Evolutionary conservation across 441 rosid genomes (phyloP).

Genomic region (Erodium chrysanthum): DNA sequence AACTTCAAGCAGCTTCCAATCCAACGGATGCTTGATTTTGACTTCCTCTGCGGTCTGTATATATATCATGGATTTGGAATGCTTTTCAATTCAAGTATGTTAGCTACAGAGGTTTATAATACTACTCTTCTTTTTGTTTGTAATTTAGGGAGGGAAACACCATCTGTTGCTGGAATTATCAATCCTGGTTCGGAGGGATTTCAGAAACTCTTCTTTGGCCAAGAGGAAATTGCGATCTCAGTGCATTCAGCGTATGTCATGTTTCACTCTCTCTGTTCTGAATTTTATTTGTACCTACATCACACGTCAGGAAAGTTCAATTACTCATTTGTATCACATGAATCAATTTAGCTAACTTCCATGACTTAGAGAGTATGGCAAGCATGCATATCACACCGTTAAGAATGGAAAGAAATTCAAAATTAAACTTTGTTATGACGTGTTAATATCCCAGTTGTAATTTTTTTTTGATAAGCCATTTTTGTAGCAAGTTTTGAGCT

Average conservation of each 20-base stretch:
- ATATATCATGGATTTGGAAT: not conserved
- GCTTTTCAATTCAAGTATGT: not conserved
- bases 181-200: constrained; percentile 92
- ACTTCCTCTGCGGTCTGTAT: constrained; percentile 74
- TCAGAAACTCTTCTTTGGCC: constrained; percentile 90
- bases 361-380: too few relatives aligned
- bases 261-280: not conserved
- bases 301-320: too few relatives aligned
- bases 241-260: constrained; percentile 67
- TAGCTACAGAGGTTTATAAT: too few relatives aligned
- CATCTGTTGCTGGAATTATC: constrained; percentile 89
- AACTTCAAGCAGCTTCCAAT: constrained; percentile 92
- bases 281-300: not conserved
- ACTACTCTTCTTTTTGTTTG: not conserved
- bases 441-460: too few relatives aligned
- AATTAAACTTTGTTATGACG: too few relatives aligned
- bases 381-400: too few relatives aligned
- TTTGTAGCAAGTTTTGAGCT: too few relatives aligned
- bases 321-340: too few relatives aligned
- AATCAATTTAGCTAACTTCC: too few relatives aligned
- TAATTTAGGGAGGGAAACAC: constrained; percentile 69
- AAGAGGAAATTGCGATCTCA: constrained; percentile 92
- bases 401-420: too few relatives aligned
- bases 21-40: constrained; percentile 98
- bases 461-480: too few relatives aligned